Conservation (phyloP, 192 early-diverging fungal genomes). For the Coemansia sp. region DNA sequence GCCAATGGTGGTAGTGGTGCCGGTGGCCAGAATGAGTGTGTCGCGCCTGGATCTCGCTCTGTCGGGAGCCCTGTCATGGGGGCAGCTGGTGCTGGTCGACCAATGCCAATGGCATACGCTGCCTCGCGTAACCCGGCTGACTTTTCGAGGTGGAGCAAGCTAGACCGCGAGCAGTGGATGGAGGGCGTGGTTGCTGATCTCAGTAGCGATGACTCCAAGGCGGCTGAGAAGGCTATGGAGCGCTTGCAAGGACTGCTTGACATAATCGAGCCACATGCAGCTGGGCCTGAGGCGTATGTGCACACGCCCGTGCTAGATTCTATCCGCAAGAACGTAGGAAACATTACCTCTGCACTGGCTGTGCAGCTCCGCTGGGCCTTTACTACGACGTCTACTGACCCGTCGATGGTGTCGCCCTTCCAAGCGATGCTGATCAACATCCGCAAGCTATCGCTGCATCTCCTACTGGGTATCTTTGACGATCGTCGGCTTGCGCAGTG, state of each 20-base stretch:
- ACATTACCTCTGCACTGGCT: constrained; percentile 28
- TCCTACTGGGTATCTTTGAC: constrained; percentile 77
- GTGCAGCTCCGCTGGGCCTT: constrained; percentile 42
- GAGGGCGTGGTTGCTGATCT: constrained; percentile 36
- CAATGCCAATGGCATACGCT: constrained; percentile 13
- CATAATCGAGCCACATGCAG: background rate
- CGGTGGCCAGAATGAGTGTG: background rate
- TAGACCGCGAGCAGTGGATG: constrained; percentile 46
- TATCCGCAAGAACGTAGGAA: constrained; percentile 23
- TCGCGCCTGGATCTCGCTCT: background rate
- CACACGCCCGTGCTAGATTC: constrained; percentile 21
- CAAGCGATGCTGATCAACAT: constrained; percentile 59
- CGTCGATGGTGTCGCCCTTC: constrained; percentile 24
- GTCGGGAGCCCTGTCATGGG: constrained; percentile 15
- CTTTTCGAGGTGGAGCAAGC: constrained; percentile 31
- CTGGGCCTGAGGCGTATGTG: background rate
- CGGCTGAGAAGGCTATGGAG: constrained; percentile 42
- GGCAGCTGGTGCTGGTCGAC: background rate
- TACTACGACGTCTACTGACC: constrained; percentile 26
- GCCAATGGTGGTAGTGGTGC: background rate
- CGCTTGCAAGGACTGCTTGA: constrained; percentile 26
- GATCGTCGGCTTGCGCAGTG: constrained; percentile 65
- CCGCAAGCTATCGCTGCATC: constrained; percentile 63
- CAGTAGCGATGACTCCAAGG: constrained; percentile 35
- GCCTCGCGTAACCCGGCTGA: constrained; percentile 17